These are phyloP conservation scores for Lagerstroemia speciosa DNA, from an alignment of 345 rosid genomes.

Conservation along the genomic window DNA sequence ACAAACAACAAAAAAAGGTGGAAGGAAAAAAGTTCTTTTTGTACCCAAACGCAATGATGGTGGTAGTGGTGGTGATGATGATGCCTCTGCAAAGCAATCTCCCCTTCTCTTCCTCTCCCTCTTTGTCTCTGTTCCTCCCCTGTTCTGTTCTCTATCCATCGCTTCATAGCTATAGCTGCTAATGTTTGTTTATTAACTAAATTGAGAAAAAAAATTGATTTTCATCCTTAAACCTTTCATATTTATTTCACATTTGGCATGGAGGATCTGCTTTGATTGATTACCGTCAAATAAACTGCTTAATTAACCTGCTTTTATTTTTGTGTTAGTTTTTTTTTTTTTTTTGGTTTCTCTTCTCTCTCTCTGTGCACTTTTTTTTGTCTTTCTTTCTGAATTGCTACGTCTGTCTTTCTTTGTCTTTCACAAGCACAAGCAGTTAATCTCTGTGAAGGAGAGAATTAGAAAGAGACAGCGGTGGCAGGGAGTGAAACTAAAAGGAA, in stretches of 20 bases:
- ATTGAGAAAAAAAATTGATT: too few species aligned
- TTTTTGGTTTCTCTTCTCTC: too few species aligned
- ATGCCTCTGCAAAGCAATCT: neutral
- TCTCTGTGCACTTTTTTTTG: neutral
- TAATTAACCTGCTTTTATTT: too few species aligned
- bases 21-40: slow-evolving; percentile 7
- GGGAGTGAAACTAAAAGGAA: neutral
- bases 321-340: too few species aligned
- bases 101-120: neutral
- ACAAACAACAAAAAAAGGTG: slow-evolving; percentile 6
- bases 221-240: too few species aligned
- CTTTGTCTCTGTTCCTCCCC: neutral
- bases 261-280: too few species aligned
- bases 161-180: slow-evolving; percentile 4
- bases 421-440: neutral
- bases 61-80: slow-evolving; percentile 6
- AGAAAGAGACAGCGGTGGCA: slow-evolving; percentile 4
- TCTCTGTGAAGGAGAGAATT: slow-evolving; percentile 14
- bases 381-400: neutral
- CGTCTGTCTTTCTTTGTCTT: neutral
- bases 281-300: too few species aligned
- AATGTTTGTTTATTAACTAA: neutral
- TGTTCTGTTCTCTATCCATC: slow-evolving; percentile 3
- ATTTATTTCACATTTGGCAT: too few species aligned
- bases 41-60: slow-evolving; percentile 9